Evolutionary conservation across 2,329 filamentous ascomycete species (phyloP).

Genomic region (Penicillium digitatum): DNA sequence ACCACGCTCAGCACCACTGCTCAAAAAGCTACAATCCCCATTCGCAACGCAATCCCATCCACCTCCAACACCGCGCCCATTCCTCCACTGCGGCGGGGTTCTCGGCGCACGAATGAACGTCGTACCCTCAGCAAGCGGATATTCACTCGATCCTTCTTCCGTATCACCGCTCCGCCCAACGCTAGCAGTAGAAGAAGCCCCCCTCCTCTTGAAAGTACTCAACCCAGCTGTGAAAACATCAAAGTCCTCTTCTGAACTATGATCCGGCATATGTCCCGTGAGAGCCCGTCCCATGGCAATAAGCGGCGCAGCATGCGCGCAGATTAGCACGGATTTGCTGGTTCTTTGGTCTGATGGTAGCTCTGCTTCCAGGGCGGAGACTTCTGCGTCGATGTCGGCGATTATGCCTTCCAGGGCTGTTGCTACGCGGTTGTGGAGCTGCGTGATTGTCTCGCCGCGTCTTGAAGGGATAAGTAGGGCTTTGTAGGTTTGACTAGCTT

Average conservation of each 20-base stretch:
- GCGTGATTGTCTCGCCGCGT: slow-evolving; percentile 72
- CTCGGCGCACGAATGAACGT: slow-evolving; percentile 19
- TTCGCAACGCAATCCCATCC: slow-evolving; percentile 78
- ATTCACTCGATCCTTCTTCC: slow-evolving; percentile 1
- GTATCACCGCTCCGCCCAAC: slow-evolving; percentile 24
- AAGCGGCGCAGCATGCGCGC: slow-evolving; percentile 83
- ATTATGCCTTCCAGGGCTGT: slow-evolving; percentile 68
- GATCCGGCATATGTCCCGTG: slow-evolving; percentile 71
- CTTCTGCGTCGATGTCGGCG: slow-evolving; percentile 62
- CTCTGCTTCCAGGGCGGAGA: slow-evolving; percentile 34
- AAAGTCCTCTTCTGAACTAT: slow-evolving; percentile 73
- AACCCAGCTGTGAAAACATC: slow-evolving; percentile 77
- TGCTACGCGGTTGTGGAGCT: slow-evolving; percentile 76
- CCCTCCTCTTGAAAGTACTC: slow-evolving; percentile 60
- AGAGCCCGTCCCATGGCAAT: slow-evolving; percentile 81
- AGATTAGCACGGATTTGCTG: slow-evolving; percentile 65
- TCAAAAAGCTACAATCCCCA: slow-evolving; percentile 80
- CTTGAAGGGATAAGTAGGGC: slow-evolving; percentile 64
- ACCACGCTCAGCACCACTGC: slow-evolving; percentile 75
- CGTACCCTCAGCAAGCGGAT: slow-evolving; percentile 30
- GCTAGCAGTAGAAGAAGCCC: slow-evolving; percentile 14
- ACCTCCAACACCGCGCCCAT: slow-evolving; percentile 61
- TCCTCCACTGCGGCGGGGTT: slow-evolving; percentile 50
- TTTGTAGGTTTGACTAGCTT: slow-evolving; percentile 45
- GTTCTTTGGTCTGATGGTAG: slow-evolving; percentile 55